Evolutionary conservation across 2,329 filamentous ascomycete genomes (phyloP).

Genomic region (Zymoseptoria pseudotritici): DNA sequence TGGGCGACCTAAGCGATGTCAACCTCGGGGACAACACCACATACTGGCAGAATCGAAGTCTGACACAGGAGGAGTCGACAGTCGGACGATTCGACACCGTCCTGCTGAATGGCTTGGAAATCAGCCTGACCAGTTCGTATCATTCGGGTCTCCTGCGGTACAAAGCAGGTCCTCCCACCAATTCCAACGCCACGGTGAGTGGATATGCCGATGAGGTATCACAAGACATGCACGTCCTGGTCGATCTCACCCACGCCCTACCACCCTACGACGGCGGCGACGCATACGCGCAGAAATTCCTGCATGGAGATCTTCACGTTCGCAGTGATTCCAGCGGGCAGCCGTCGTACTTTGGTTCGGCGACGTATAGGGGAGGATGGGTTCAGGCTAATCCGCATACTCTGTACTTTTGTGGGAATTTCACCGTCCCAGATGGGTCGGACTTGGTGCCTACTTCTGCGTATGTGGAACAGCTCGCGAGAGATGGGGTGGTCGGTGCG

Average conservation of each 20-base stretch:
- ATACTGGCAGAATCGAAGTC: conserved; percentile 32
- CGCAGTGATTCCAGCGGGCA: conserved; percentile 26
- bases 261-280: conserved; percentile 28
- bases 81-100: conserved; percentile 33
- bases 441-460: conserved; percentile 5
- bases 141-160: conserved; percentile 34
- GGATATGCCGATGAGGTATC: background rate
- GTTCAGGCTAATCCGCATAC: conserved; percentile 38
- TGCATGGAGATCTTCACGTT: conserved; percentile 13
- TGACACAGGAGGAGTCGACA: conserved; percentile 26
- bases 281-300: conserved; percentile 17
- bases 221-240: conserved; percentile 36
- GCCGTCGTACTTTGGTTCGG: conserved; percentile 38
- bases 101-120: conserved; percentile 29
- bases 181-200: background rate
- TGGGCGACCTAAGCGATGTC: conserved; percentile 32
- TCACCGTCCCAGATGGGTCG: conserved; percentile 2
- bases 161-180: conserved; percentile 28
- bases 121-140: conserved; percentile 32
- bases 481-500: conserved; percentile 8
- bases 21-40: conserved; percentile 39
- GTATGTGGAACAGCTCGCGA: conserved; percentile 8
- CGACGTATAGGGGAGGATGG: conserved; percentile 42
- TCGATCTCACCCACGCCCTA: conserved; percentile 45
- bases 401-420: conserved; percentile 39